Percentiles rank a stretch among this genome's conserved stretches.
These are phyloP conservation scores for Chlamydomonas asymmetrica DNA, from an alignment of 139 green algal species.

Conservation along the genomic window DNA sequence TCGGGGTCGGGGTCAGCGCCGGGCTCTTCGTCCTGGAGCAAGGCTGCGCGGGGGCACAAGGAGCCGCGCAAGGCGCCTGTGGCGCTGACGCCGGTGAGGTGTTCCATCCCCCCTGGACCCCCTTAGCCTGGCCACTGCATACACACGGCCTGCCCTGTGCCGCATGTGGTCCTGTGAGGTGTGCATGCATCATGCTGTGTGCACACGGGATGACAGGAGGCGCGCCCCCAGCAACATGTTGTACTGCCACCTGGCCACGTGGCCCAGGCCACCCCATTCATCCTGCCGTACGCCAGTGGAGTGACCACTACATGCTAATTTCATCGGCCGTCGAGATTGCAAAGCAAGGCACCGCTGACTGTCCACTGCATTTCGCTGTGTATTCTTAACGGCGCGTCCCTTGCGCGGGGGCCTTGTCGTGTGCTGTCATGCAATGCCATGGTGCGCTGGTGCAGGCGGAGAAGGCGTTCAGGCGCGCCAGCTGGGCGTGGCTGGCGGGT, in stretches of 20 bases:
- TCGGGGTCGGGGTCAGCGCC: neutral
- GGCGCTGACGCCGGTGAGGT: too few relatives aligned
- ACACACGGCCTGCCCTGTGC: neutral
- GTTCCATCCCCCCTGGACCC: neutral
- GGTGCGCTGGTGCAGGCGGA: conserved; percentile 43
- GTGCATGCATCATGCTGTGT: neutral
- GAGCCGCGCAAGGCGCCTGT: neutral
- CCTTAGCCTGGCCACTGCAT: neutral
- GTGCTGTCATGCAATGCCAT: neutral
- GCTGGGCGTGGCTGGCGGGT: conserved; percentile 51
- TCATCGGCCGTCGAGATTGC: neutral
- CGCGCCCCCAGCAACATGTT: too few relatives aligned
- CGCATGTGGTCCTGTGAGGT: neutral
- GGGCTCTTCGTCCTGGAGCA: conserved; percentile 1
- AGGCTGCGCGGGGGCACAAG: neutral
- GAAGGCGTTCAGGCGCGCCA: conserved; percentile 42
- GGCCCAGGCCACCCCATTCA: too few relatives aligned
- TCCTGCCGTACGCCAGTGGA: neutral
- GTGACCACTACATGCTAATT: neutral
- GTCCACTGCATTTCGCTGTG: neutral
- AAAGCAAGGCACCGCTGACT: neutral
- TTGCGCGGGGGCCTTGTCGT: too few relatives aligned
- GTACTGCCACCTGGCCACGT: too few relatives aligned
- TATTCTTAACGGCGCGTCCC: neutral
- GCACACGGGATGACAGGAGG: too few relatives aligned